These are phyloP conservation scores for Tardiomyces digboiensis DNA, from an alignment of 1,139 yeast species.

Conservation along the genomic window DNA sequence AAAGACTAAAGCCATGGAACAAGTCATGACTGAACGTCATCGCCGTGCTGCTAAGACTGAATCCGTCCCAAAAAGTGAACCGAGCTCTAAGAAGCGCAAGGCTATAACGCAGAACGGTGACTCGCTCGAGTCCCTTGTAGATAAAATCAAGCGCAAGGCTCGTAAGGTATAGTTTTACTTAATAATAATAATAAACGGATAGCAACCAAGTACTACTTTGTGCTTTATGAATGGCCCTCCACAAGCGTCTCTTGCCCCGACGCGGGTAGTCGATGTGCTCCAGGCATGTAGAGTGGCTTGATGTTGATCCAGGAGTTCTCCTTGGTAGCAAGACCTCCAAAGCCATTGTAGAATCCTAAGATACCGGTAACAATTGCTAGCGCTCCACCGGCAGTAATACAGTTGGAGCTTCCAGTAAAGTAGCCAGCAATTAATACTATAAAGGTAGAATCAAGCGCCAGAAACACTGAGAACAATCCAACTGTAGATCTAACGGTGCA, in stretches of 20 bases:
- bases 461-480: slow-evolving; percentile 61
- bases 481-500: slow-evolving; percentile 77
- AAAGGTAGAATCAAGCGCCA: slow-evolving; percentile 58
- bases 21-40: slow-evolving; percentile 65
- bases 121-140: slow-evolving; percentile 1
- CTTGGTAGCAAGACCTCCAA: slow-evolving; percentile 74
- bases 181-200: not conserved
- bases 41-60: slow-evolving; percentile 31
- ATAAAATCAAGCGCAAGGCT: not conserved
- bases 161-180: not conserved
- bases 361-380: slow-evolving; percentile 70
- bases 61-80: slow-evolving; percentile 4
- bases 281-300: slow-evolving; percentile 34
- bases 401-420: slow-evolving; percentile 28
- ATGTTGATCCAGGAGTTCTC: slow-evolving; percentile 56
- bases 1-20: slow-evolving; percentile 79
- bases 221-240: not conserved
- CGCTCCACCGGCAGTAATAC: slow-evolving; percentile 66
- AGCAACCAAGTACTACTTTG: not conserved
- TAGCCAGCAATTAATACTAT: slow-evolving; percentile 57
- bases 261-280: slow-evolving; percentile 12
- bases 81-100: slow-evolving; percentile 2
- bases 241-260: not conserved
- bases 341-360: slow-evolving; percentile 83
- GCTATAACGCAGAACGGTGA: slow-evolving; percentile 1